Evolutionary conservation across 441 rosid species (phyloP).

Genomic region (Capsella rubella): DNA sequence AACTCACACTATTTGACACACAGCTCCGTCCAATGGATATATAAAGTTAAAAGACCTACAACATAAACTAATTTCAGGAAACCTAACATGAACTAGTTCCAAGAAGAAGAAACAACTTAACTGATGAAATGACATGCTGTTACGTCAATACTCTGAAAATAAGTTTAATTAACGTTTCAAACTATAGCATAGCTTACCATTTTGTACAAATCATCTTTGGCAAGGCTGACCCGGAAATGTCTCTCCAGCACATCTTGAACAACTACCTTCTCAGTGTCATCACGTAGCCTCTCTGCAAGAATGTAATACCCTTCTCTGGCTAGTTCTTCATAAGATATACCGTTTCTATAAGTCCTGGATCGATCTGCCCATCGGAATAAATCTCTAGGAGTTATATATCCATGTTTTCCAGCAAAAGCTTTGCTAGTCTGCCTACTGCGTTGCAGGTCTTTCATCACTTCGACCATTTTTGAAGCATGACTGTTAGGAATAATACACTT

Average conservation of each 20-base stretch:
- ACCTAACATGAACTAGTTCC: slow-evolving; percentile 23
- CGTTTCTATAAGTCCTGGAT: slow-evolving; percentile 58
- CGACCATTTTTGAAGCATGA: slow-evolving; percentile 88
- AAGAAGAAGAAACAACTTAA: slow-evolving; percentile 15
- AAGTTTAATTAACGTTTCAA: not conserved
- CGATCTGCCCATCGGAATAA: slow-evolving; percentile 99
- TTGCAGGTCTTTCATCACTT: slow-evolving; percentile 96
- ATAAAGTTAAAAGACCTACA: slow-evolving; percentile 20
- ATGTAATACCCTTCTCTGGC: slow-evolving; percentile 96
- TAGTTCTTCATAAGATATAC: slow-evolving; percentile 80
- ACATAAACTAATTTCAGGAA: slow-evolving; percentile 16
- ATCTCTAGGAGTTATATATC: slow-evolving; percentile 97
- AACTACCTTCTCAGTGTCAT: slow-evolving; percentile 78
- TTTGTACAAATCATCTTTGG: slow-evolving; percentile 71
- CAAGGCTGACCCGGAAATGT: slow-evolving; percentile 70
- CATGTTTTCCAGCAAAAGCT: slow-evolving; percentile 99
- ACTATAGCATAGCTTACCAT: slow-evolving; percentile 53
- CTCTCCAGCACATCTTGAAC: slow-evolving; percentile 85
- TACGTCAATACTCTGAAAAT: slow-evolving; percentile 7
- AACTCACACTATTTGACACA: slow-evolving; percentile 7
- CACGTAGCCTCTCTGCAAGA: slow-evolving; percentile 95
- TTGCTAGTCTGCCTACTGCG: slow-evolving; percentile 92
- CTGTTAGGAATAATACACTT: slow-evolving; percentile 80
- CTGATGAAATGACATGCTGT: slow-evolving; percentile 19
- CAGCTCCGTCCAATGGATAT: slow-evolving; percentile 12